Evolutionary conservation across 2,329 filamentous ascomycete genomes (phyloP), one percentile per base, ranked within the genome.

Genomic region (Aureobasidium sp.): DNA sequence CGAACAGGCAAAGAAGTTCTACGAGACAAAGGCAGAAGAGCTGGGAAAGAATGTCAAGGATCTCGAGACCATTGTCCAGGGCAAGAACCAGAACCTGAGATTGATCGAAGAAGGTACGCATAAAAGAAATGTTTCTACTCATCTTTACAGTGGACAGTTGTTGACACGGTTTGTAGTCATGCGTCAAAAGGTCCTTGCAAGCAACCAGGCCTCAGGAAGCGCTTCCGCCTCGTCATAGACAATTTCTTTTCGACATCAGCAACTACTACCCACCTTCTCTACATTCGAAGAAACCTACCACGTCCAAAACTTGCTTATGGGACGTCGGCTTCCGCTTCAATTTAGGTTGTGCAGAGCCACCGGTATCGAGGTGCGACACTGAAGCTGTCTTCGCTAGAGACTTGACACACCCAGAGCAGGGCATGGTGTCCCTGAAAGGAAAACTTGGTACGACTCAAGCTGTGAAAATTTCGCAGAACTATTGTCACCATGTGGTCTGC

Each of bases 71-170:
- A 86, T 89, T 63, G 81, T 90, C 53, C 81, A 85, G 68, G 79
- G 80, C 39, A 99, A 99, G 80, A 90, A 89, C 61, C 86, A 87
- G 67, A 97, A 94, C 72, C 77, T 96, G 65, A 85, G 89, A 62
- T 81, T 94, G 41, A 87, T 97, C 26, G 94, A 99, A 78, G 93
- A 97, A 34, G 62, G 62, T 63, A 46, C 41, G 26, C 7, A 5
- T 41, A 23, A n/a, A 32, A 7, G 23, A 32, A 5, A 8, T 29
- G 13, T n/a, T 27, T 23, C 50, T 37, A 23, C 34, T 20, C 26
- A n/a, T 20, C 36, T 39, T 10, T 58, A 32, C 7, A 34, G 32
- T 13, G 13, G n/a, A 9, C 6, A 2, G 20, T 26, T 10, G 58
- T 64, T 70, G 72, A 68, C 71, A 57, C 27, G 17, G 51, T 50